These are phyloP conservation scores for Inga oerstediana DNA, from an alignment of 306 rosid species.

Conservation along the genomic window DNA sequence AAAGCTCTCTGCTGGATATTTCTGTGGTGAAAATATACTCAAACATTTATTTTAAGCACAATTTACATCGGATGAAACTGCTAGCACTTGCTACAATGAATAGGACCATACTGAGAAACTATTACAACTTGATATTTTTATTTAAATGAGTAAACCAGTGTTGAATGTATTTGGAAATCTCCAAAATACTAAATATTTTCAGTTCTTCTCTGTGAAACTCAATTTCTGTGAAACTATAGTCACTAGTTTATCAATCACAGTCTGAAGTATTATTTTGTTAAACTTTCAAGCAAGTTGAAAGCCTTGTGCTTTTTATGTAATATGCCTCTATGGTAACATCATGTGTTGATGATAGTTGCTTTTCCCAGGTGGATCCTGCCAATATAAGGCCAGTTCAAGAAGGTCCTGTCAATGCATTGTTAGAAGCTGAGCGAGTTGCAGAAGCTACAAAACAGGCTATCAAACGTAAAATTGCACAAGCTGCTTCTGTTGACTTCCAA, in stretches of 20 bases:
- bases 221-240: not conserved
- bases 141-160: not conserved
- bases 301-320: not conserved
- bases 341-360: constrained; percentile 29
- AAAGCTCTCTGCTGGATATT: not conserved
- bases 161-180: not conserved
- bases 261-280: constrained; percentile 25
- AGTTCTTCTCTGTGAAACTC: not conserved
- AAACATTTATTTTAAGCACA: not conserved
- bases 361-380: constrained; percentile 90
- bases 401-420: constrained; percentile 72
- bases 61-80: not conserved
- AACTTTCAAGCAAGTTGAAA: not conserved
- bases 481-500: constrained; percentile 83
- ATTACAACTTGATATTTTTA: not conserved
- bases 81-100: not conserved
- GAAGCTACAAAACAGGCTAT: constrained; percentile 98
- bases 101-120: not conserved
- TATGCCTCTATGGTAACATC: constrained; percentile 15
- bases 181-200: not conserved
- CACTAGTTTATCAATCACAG: not conserved
- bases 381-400: constrained; percentile 82
- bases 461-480: constrained; percentile 90
- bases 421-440: constrained; percentile 93
- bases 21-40: not conserved